Evolutionary conservation across 2,329 filamentous ascomycete species (phyloP).

Genomic region (Clarireedia sp.): DNA sequence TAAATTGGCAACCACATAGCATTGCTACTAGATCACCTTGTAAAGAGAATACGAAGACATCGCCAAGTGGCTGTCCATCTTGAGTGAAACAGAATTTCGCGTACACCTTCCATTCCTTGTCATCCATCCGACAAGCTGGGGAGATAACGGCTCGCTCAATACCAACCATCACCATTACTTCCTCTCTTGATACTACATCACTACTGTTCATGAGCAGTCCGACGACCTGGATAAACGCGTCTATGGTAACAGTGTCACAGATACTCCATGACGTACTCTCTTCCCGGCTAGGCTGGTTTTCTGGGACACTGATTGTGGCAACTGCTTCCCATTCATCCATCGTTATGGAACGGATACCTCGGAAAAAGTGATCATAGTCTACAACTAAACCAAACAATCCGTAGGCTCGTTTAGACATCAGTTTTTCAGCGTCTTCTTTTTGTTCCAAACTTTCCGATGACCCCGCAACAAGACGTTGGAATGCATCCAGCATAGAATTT

Average conservation of each 20-base stretch:
- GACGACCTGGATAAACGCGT: slow-evolving; percentile 31
- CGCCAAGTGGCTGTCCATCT: background rate
- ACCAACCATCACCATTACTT: background rate
- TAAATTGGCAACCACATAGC: background rate
- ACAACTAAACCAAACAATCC: background rate
- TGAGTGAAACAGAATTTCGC: slow-evolving; percentile 1
- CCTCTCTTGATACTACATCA: background rate
- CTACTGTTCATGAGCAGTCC: slow-evolving; percentile 19
- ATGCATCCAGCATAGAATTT: background rate
- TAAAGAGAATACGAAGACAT: slow-evolving; percentile 9
- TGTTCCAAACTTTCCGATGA: background rate
- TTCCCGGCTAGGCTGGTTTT: background rate
- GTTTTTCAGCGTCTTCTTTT: background rate
- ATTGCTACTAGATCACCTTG: background rate
- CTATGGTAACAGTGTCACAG: slow-evolving; percentile 13
- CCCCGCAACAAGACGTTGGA: background rate
- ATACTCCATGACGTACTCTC: background rate
- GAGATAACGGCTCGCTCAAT: background rate
- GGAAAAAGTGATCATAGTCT: background rate
- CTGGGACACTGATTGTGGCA: background rate
- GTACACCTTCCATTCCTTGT: slow-evolving; percentile 5
- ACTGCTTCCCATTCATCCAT: background rate
- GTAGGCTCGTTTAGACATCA: slow-evolving; percentile 3
- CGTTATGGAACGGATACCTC: background rate
- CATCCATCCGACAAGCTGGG: background rate